Evolutionary conservation across 257 asterid species (phyloP).

Genomic region (Rhazya stricta): DNA sequence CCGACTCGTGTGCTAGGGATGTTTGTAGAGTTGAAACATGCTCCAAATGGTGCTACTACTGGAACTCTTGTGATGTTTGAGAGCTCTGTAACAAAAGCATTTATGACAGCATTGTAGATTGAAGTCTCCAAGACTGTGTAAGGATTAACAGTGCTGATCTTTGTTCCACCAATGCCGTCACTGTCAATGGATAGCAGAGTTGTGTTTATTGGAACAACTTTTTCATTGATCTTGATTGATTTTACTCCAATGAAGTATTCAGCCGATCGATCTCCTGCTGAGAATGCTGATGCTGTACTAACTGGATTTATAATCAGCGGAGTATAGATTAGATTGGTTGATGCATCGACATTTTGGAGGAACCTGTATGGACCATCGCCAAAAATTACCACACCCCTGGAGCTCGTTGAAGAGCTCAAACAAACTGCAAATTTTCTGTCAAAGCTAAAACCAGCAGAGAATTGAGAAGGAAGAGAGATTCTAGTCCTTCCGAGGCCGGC

Average conservation of each 20-base stretch:
- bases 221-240: constrained; percentile 31
- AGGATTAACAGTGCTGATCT: constrained; percentile 47
- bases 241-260: constrained; percentile 48
- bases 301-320: not conserved
- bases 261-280: constrained; percentile 31
- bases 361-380: constrained; percentile 20
- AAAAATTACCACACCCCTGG: not conserved
- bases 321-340: not conserved
- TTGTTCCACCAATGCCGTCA: constrained; percentile 47
- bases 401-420: not conserved
- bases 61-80: constrained; percentile 32
- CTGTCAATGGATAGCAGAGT: constrained; percentile 24
- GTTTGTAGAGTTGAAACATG: constrained; percentile 33
- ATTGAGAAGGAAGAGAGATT: constrained; percentile 8
- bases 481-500: constrained; percentile 15
- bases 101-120: constrained; percentile 33
- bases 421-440: constrained; percentile 2
- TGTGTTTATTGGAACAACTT: constrained; percentile 27
- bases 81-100: constrained; percentile 28
- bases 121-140: constrained; percentile 39
- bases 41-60: constrained; percentile 31
- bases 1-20: constrained; percentile 45
- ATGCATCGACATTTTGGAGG: constrained; percentile 6
- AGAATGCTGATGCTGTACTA: not conserved
- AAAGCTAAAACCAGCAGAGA: constrained; percentile 11